phyloP scores from a whole-genome alignment of 202 grass and related monocot species.

The Dendrocalamus latiflorus region DNA sequence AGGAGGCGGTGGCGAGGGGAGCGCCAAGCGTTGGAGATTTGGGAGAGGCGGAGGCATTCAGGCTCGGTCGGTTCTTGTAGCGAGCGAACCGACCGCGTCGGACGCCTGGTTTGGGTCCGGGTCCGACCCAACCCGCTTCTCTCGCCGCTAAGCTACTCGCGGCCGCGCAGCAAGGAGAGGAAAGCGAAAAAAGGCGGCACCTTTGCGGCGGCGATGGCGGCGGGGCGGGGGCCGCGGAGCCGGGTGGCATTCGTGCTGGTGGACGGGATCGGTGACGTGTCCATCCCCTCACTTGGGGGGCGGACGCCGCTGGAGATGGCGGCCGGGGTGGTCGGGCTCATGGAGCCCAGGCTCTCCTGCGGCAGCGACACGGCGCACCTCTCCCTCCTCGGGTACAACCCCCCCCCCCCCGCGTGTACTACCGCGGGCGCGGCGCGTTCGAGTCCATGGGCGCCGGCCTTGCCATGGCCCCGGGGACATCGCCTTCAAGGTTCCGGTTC shows the following conservation, averaged over 20 bases:
- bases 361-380: constrained; percentile 96
- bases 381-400: constrained; percentile 78
- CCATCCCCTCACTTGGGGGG: constrained; percentile 47
- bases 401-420: constrained; percentile 79
- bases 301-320: constrained; percentile 58
- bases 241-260: constrained; percentile 75
- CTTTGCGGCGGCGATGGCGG: neutral
- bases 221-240: constrained; percentile 4
- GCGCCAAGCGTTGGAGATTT: constrained; percentile 59
- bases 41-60: neutral
- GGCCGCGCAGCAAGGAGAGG: neutral
- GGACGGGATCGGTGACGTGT: constrained; percentile 77
- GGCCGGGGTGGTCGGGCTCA: constrained; percentile 70
- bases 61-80: constrained; percentile 35
- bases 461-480: constrained; percentile 95
- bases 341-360: constrained; percentile 76
- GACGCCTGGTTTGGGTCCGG: neutral
- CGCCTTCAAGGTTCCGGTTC: constrained; percentile 66
- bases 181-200: neutral
- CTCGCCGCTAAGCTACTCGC: constrained; percentile 7
- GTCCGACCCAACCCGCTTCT: neutral
- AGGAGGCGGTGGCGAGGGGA: constrained; percentile 25
- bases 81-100: constrained; percentile 2
- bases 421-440: constrained; percentile 83
- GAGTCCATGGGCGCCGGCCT: constrained; percentile 91